Conservation (phyloP, 768 basidiomycete genomes). For the Lactarius quietus region DNA sequence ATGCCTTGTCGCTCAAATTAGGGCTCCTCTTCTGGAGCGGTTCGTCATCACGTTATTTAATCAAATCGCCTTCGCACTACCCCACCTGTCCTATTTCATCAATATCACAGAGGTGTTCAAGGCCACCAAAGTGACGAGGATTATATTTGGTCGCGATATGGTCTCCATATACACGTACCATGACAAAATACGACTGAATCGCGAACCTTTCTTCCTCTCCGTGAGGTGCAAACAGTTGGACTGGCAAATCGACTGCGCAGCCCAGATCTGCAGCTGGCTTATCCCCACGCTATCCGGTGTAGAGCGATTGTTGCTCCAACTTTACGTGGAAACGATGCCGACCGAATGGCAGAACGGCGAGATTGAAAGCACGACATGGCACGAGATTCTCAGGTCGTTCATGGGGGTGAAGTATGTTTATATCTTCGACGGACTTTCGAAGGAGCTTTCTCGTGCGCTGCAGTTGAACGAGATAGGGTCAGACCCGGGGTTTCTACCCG, state of each 20-base stretch:
- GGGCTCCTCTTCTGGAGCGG: background rate
- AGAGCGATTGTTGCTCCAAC: background rate
- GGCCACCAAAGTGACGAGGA: background rate
- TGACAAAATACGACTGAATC: rapidly evolving
- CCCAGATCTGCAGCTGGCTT: background rate
- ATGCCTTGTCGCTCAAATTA: background rate
- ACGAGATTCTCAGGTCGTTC: background rate
- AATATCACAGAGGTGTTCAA: background rate
- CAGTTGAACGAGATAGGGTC: background rate
- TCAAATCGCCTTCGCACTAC: background rate
- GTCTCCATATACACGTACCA: background rate
- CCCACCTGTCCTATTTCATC: background rate
- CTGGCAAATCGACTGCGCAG: background rate
- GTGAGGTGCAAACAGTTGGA: background rate
- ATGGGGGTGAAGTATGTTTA: background rate
- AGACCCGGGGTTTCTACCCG: background rate
- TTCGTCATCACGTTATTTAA: background rate
- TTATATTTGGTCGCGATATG: background rate
- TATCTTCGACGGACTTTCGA: background rate
- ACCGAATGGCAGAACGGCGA: background rate
- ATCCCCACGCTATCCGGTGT: background rate
- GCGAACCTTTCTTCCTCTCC: background rate
- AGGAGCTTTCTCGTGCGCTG: background rate
- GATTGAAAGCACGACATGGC: background rate
- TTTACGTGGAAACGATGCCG: no score